Evolutionary conservation across 768 basidiomycete genomes (phyloP), one percentile per base, ranked within the genome.

Genomic region (Scleroderma citrinum): DNA sequence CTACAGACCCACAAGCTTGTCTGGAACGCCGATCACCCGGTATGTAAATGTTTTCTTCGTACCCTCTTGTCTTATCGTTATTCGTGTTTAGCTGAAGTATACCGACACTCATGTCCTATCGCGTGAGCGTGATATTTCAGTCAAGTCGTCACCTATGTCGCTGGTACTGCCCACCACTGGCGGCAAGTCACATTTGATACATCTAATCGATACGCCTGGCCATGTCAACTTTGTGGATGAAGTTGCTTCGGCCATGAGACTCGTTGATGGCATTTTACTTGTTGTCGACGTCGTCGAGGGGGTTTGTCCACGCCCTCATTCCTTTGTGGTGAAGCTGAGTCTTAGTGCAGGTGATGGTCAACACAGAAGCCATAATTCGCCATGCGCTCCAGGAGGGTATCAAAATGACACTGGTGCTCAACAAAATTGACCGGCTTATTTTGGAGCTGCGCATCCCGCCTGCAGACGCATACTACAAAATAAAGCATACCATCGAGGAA

Each of bases 151-250:
- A 0, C 93, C 96, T 7, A 95, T 99, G 85, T 96, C 94, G 13
- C 76, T 99, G 45, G 73, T 99, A 47, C 74, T 97, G 4, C 80
- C 82, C 16, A 89, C 81, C 13, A 92, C 91, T 13, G 71, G 77
- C 38, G 92, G 93, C 48, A 98, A 98, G 71, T 96, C 93, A 2
- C 87, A 94, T 67, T 76, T 99, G 19, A 65, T 98, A 46, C 94
- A 99, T 67, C 67, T 97, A 26, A 85, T 99, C 58, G 96, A 99
- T 67, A 98, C 96, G 0, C 96, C 96, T 3, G 96, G 96, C 30
- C 96, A 99, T 60, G 91, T 94, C 51, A 98, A 98, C 69, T 98
- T 99, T 62, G 81, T 94, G n/a, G 96, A 99, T 61, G 96, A 99
- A 69, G 92, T 92, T 19, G 94, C 93, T 2, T 81, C 86, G 7